Base-by-base conservation (phyloP, 768 basidiomycete genomes). In the Kwoniella sp. region DNA sequence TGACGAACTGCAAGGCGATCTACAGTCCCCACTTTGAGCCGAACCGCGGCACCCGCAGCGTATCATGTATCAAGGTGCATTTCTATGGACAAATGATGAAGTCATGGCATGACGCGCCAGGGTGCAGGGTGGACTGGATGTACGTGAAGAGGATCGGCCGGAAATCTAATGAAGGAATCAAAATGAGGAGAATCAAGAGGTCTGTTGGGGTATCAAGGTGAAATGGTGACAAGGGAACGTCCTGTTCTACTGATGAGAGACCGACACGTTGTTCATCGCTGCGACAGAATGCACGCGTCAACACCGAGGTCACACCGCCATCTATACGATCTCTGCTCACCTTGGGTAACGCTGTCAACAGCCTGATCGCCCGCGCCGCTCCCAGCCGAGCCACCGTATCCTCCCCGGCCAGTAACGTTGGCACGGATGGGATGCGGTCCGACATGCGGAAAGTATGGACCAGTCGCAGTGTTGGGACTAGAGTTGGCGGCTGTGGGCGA, bases 401-500 rank as follows among this genome's bases (percentile, higher is more conserved):
- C 48, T 20, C 41, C 53, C 32, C 34, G 37, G 29, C 50, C 51
- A 36, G 36, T 61, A 15, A 46, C 52, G 31, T 54, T 54, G 4
- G 52, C 52, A 26, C 52, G 26, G 9, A 54, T 54, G 17, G 52
- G 52, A 46, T 54, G 54, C 25, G 37, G 53, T 15, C 54, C 42
- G 11, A 40, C 43, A 25, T 44, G 46, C 3, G 65, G 62, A 41
- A 67, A 67, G 25, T 55, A 64, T 36, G 56, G 65, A 14, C 59
- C 62, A 43, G 56, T 67, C n/a, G 65, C 61, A 15, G 65, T 67
- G 37, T 58, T 64, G 2, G 65, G 62, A 44, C 62, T 62, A 3
- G 48, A 45, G 14, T 33, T 60, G 3, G 55, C 38, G 11, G 49
- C 54, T 22, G 56, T 51, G 9, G 61, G 62, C 4, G 48, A 50